phyloP scores from a whole-genome alignment of 2,329 filamentous ascomycete genomes.

The Talaromyces atroroseus region DNA sequence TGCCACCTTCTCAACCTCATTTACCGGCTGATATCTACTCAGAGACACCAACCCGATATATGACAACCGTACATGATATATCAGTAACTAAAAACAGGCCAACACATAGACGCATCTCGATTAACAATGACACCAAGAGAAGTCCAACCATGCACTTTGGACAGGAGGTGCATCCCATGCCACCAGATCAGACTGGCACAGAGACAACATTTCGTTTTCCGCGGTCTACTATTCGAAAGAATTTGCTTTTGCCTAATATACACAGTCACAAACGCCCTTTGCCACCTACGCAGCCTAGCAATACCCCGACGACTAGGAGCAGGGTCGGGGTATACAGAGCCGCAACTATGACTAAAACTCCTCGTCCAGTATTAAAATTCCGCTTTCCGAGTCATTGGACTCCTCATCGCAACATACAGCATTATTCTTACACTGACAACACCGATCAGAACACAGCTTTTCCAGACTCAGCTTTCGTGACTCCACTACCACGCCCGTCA shows the following conservation, averaged over 20 bases:
- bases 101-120: too few species aligned
- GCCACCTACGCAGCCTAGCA: neutral
- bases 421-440: neutral
- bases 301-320: neutral
- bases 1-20: slow-evolving; percentile 1
- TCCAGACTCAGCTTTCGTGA: neutral
- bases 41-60: neutral
- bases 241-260: neutral
- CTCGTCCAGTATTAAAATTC: neutral
- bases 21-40: neutral
- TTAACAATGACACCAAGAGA: neutral
- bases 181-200: neutral
- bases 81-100: neutral
- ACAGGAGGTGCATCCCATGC: neutral
- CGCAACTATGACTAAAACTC: neutral
- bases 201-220: neutral
- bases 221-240: neutral
- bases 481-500: neutral
- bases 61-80: neutral
- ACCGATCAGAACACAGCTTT: neutral
- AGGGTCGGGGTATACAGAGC: neutral
- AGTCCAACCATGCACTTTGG: neutral
- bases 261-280: neutral
- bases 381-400: slow-evolving; percentile 5
- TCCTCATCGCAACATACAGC: neutral